Conservation (phyloP, 2,329 filamentous ascomycete species). For the Fusarium avenaceum region DNA sequence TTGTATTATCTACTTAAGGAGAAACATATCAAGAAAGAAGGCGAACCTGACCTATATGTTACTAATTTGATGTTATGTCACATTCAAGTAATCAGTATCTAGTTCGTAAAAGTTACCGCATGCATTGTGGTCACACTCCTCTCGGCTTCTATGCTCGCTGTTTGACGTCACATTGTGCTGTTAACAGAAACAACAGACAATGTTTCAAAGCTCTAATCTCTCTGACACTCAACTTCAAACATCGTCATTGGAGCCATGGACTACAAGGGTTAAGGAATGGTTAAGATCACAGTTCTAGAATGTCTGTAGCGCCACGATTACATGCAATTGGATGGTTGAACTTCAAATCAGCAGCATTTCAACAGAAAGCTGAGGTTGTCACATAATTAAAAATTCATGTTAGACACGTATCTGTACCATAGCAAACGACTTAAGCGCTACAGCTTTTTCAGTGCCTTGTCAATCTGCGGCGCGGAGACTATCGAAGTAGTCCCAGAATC, state of each 20-base stretch:
- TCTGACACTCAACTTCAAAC: background rate
- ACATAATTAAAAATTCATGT: constrained; percentile 57
- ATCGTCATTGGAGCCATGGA: background rate
- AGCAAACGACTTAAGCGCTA: constrained; percentile 66
- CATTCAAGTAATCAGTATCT: background rate
- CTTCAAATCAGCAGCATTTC: constrained; percentile 9
- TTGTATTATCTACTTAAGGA: background rate
- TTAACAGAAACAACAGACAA: background rate
- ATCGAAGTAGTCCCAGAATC: constrained; percentile 70
- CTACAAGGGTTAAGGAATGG: background rate
- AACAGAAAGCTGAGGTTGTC: constrained; percentile 3
- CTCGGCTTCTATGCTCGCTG: background rate
- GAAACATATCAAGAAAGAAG: background rate
- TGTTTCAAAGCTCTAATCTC: background rate
- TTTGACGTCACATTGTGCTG: background rate
- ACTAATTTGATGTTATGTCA: background rate
- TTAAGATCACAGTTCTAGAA: background rate
- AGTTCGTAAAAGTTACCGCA: background rate
- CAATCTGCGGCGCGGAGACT: constrained; percentile 71
- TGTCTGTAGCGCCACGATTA: background rate
- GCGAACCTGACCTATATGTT: background rate
- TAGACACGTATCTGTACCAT: constrained; percentile 77
- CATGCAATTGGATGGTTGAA: background rate
- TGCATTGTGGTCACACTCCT: background rate
- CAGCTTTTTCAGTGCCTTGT: constrained; percentile 72